phyloP scores from a whole-genome alignment of 345 rosid species.

The Hevea brasiliensis region DNA sequence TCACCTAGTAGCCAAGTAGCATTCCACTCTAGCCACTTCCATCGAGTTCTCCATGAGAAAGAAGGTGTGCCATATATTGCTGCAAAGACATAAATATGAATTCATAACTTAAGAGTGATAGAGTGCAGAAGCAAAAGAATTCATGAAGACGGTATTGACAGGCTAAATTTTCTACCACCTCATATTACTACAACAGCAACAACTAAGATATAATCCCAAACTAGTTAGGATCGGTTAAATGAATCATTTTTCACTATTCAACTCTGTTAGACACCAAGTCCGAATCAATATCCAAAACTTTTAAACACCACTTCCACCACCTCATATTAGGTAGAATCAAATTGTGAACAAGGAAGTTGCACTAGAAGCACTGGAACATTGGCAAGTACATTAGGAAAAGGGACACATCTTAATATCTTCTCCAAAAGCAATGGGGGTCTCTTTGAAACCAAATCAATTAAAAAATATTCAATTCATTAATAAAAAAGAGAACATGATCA shows the following conservation, averaged over 20 bases:
- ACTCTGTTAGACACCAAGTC: too few relatives aligned
- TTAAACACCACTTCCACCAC: too few relatives aligned
- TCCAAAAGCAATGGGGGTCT: background rate
- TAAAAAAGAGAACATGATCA: background rate
- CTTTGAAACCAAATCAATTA: background rate
- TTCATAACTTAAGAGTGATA: background rate
- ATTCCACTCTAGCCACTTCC: conserved; percentile 55
- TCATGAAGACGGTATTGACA: background rate
- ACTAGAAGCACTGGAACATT: background rate
- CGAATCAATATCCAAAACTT: too few relatives aligned
- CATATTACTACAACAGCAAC: too few relatives aligned
- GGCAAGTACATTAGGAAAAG: background rate
- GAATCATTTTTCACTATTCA: too few relatives aligned
- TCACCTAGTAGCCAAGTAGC: conserved; percentile 2
- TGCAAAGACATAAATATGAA: conserved; percentile 38
- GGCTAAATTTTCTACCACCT: background rate
- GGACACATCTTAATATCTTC: background rate
- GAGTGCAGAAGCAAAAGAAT: background rate
- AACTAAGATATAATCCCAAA: too few relatives aligned
- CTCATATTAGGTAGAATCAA: background rate
- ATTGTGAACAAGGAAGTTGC: background rate
- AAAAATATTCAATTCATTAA: background rate
- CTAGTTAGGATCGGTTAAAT: too few relatives aligned
- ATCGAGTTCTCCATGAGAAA: conserved; percentile 80
- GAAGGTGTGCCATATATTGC: conserved; percentile 94